Evolutionary conservation across 108 stramenopile species (phyloP).

Genomic region (Cafeteria roenbergensis): DNA sequence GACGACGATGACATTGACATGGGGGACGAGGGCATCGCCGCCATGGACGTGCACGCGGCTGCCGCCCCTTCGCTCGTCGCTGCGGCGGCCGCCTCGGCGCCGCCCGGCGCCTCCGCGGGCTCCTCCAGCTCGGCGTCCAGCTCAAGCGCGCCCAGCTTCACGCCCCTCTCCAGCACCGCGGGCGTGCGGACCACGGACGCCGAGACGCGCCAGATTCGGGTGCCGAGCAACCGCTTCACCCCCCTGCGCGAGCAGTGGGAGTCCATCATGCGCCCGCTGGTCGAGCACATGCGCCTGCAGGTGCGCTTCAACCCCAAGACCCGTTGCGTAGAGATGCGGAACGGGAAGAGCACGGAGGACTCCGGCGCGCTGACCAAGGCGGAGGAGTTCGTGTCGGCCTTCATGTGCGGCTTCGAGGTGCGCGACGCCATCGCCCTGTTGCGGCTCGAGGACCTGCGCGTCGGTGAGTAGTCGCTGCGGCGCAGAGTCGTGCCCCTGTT

Average conservation of each 20-base stretch:
- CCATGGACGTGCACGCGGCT: too few relatives aligned
- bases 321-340: slow-evolving; percentile 88
- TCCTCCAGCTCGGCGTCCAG: too few relatives aligned
- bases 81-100: too few relatives aligned
- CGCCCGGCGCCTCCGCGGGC: too few relatives aligned
- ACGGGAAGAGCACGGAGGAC: slow-evolving; percentile 54
- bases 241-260: slow-evolving; percentile 80
- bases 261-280: slow-evolving; percentile 70
- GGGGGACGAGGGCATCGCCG: too few relatives aligned
- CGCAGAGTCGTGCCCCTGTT: too few relatives aligned
- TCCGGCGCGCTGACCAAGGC: slow-evolving; percentile 78
- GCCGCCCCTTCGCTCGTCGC: too few relatives aligned
- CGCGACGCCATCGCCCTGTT: slow-evolving; percentile 91
- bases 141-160: too few relatives aligned
- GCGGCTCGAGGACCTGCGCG: slow-evolving; percentile 88
- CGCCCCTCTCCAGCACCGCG: too few relatives aligned
- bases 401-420: slow-evolving; percentile 95
- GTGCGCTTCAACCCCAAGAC: slow-evolving; percentile 92
- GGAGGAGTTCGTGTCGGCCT: slow-evolving; percentile 87
- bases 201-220: too few relatives aligned
- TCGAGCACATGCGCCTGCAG: slow-evolving; percentile 84
- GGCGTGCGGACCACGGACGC: too few relatives aligned
- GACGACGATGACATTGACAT: too few relatives aligned
- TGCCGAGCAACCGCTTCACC: slow-evolving; percentile 85
- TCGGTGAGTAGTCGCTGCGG: slow-evolving; percentile 35